Conservation (phyloP, 2,329 filamentous ascomycete species). For the Alternaria arbusti region DNA sequence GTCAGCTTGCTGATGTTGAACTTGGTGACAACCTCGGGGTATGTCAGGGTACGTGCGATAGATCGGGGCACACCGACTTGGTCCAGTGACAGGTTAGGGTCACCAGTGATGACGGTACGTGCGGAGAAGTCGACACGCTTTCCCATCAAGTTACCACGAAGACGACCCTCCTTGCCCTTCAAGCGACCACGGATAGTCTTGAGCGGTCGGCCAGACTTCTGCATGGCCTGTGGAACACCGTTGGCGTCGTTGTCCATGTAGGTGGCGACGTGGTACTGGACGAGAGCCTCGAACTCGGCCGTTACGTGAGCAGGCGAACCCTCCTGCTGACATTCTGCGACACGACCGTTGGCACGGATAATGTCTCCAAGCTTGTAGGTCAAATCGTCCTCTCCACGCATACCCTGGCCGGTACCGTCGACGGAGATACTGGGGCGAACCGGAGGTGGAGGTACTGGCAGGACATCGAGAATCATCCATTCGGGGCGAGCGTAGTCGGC, state of each 20-base stretch:
- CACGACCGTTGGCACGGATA: constrained; percentile 94
- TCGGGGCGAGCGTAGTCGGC: constrained; percentile 94
- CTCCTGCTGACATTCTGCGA: constrained; percentile 87
- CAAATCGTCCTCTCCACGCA: constrained; percentile 97
- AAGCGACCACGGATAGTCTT: constrained; percentile 96
- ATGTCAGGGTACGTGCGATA: constrained; percentile 91
- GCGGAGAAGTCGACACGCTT: constrained; percentile 97
- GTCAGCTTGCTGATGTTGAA: constrained; percentile 97
- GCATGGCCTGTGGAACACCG: constrained; percentile 88
- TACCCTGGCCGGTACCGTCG: constrained; percentile 89
- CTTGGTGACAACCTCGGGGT: constrained; percentile 94
- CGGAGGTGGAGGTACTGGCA: constrained; percentile 93
- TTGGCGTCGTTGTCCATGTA: constrained; percentile 99
- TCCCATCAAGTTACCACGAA: constrained; percentile 98
- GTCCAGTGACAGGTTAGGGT: constrained; percentile 93
- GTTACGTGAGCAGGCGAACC: constrained; percentile 91
- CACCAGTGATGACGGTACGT: constrained; percentile 98
- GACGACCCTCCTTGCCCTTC: constrained; percentile 98
- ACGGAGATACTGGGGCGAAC: constrained; percentile 97
- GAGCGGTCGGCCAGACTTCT: constrained; percentile 95
- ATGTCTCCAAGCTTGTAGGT: constrained; percentile 99
- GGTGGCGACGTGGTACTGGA: constrained; percentile 98
- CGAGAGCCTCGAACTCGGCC: constrained; percentile 84
- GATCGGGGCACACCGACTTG: constrained; percentile 96
- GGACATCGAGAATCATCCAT: constrained; percentile 96